Conservation (phyloP, 345 rosid species). For the Hirschfeldia incana region DNA sequence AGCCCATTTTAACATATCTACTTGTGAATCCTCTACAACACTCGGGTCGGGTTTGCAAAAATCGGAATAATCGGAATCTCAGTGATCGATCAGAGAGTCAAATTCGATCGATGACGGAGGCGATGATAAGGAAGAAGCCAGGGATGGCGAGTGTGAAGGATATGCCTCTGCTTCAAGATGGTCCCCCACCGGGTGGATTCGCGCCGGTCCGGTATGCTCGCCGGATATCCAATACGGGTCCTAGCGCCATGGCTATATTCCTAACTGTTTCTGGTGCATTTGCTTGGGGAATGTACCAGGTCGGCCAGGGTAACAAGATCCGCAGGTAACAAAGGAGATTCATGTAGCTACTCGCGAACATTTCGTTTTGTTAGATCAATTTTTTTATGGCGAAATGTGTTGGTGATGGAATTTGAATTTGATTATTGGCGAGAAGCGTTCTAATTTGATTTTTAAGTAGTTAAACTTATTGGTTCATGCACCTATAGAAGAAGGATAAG, state of each 20-base stretch:
- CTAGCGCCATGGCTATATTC: slow-evolving; percentile 91
- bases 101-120: slow-evolving; percentile 74
- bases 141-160: slow-evolving; percentile 98
- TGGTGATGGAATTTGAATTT: not conserved
- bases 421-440: not conserved
- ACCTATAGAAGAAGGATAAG: too few relatives aligned
- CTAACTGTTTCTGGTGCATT: slow-evolving; percentile 77
- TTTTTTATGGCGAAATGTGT: not conserved
- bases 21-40: too few relatives aligned
- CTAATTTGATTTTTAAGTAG: not conserved
- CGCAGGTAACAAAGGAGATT: slow-evolving; percentile 59
- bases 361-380: not conserved
- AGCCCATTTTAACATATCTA: too few relatives aligned
- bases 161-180: slow-evolving; percentile 96
- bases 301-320: slow-evolving; percentile 91
- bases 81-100: slow-evolving; percentile 13
- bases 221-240: slow-evolving; percentile 91
- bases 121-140: slow-evolving; percentile 93
- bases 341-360: not conserved
- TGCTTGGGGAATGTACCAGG: slow-evolving; percentile 98
- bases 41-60: not conserved
- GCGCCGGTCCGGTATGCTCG: slow-evolving; percentile 91
- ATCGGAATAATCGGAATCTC: slow-evolving; percentile 3
- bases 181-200: slow-evolving; percentile 99
- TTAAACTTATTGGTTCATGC: not conserved